These are phyloP conservation scores for Tricholoma sp. DNA, from an alignment of 768 basidiomycete species.

Conservation along the genomic window DNA sequence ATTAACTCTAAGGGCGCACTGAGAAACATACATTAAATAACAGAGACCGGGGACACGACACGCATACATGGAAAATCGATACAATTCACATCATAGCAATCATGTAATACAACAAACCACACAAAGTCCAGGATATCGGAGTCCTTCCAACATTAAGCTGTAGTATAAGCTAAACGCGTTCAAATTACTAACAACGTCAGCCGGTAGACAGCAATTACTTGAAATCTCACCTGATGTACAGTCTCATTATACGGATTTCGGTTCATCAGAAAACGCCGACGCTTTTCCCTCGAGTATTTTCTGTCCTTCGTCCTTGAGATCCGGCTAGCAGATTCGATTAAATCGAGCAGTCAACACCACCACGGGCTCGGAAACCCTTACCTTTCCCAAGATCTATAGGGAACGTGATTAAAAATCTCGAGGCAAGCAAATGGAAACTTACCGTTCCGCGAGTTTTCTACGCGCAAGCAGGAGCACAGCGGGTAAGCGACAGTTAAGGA, in stretches of 20 bases:
- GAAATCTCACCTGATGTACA: background rate
- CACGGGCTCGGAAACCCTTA: background rate
- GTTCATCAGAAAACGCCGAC: slow-evolving; percentile 23
- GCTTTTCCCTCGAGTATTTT: slow-evolving; percentile 48
- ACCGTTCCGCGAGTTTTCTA: slow-evolving; percentile 43
- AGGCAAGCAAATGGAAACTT: slow-evolving; percentile 9
- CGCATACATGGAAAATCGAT: too few species aligned
- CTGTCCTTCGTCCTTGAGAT: slow-evolving; percentile 48
- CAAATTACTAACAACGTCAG: too few species aligned
- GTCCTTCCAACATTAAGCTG: too few species aligned
- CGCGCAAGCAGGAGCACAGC: background rate
- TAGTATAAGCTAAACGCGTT: too few species aligned
- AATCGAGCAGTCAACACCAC: background rate
- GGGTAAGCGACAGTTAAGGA: background rate
- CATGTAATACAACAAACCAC: too few species aligned
- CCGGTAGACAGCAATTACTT: too few species aligned
- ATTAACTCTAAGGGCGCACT: too few species aligned
- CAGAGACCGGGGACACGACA: too few species aligned
- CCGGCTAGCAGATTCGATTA: slow-evolving; percentile 18
- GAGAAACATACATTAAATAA: too few species aligned
- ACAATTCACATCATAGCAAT: too few species aligned
- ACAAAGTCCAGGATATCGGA: too few species aligned
- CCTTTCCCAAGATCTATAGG: slow-evolving; percentile 30
- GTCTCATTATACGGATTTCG: background rate
- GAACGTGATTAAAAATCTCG: background rate